A percentile compares a stretch with the other conserved stretches of the same genome.
These are phyloP conservation scores for Hericium alpestre DNA, from an alignment of 768 basidiomycete species.

Conservation along the genomic window DNA sequence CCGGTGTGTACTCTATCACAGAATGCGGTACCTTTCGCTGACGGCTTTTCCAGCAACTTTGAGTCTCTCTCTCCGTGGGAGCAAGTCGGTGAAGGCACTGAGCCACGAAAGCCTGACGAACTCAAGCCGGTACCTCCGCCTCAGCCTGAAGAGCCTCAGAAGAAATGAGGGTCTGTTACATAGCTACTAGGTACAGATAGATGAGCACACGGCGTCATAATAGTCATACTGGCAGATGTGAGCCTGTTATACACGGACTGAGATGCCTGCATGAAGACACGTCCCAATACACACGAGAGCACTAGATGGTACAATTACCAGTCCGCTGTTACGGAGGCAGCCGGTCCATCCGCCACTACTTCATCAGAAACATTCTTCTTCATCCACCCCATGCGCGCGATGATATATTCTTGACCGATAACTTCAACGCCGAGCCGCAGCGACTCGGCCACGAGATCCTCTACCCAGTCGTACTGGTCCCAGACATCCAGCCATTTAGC, in stretches of 20 bases:
- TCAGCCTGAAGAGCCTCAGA: conserved; percentile 62
- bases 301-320: background rate
- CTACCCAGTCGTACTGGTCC: conserved; percentile 94
- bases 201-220: background rate
- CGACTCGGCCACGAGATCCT: conserved; percentile 84
- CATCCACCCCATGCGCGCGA: conserved; percentile 76
- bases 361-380: conserved; percentile 19
- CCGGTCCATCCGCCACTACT: conserved; percentile 9
- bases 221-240: background rate
- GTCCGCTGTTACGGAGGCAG: conserved; percentile 7
- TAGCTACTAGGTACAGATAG: background rate
- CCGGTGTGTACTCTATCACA: conserved; percentile 43
- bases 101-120: conserved; percentile 50
- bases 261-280: background rate
- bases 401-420: conserved; percentile 86
- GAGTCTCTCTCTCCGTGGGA: conserved; percentile 93
- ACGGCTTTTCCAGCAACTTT: conserved; percentile 60
- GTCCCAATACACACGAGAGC: background rate
- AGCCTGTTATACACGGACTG: background rate
- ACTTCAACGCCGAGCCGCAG: conserved; percentile 80
- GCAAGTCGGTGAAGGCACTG: conserved; percentile 66
- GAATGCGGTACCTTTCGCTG: background rate
- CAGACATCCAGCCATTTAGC: conserved; percentile 80
- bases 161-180: conserved; percentile 45
- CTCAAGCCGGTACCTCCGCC: conserved; percentile 69